Evolutionary conservation across 2,329 filamentous ascomycete genomes (phyloP), one percentile per base, ranked within the genome.

Genomic region (Neophaeococcomyces aloes): DNA sequence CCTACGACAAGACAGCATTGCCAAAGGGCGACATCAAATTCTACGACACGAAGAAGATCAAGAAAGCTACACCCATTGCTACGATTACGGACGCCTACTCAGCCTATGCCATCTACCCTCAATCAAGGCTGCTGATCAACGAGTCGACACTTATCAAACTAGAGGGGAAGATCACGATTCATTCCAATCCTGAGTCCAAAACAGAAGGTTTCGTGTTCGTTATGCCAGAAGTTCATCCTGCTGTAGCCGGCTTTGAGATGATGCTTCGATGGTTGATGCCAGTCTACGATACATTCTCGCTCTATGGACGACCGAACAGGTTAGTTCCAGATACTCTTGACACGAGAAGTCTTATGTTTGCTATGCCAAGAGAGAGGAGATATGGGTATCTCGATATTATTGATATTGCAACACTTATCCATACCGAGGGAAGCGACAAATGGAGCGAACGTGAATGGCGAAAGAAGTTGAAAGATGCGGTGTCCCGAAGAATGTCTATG

Each of bases 141-240:
- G 85, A 89, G 47, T 96, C 91, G 1, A 95, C 89, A 0, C 67
- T 98, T 47, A 75, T 96, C 50, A 98, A 98, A 64, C 75, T 98
- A 21, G 91, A 98, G 65, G 91, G 88, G 7, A 78, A 79, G 50
- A 86, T 98, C 48, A 87, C 83, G 0, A 85, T 95, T 30, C 87
- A 95, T 64, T 81, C 82, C 0, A 76, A 79, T 10, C 80, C 84
- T 7, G 79, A 86, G 18, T 81, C 82, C 0, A 78, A 79, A 2
- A 83, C 83, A 0, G 91, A 98, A 60, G 91, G 91, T 0, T 95
- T 95, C 56, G 86, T 98, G 3, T 98, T 98, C 58, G 81, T 96
- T 53, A 95, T 98, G 88, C 91, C 91, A 3, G 91, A 98, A 62
- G 77, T 83, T 1, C 86, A 86, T 57, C 82, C 89, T n/a, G 88